Evolutionary conservation across 192 early-diverging fungal genomes (phyloP).

Genomic region (Dissophora globulifera): DNA sequence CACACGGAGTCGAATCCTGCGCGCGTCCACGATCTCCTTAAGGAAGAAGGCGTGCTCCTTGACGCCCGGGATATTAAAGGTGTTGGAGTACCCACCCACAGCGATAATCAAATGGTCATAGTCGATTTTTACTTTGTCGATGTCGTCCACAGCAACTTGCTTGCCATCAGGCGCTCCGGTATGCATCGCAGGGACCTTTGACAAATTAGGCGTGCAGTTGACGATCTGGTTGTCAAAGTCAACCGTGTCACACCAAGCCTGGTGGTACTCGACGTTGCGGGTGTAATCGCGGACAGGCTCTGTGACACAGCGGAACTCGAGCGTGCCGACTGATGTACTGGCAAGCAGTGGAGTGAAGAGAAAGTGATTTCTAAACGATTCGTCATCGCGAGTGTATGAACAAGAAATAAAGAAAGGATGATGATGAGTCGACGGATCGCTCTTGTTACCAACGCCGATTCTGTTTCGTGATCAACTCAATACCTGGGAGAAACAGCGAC

Average conservation of each 20-base stretch:
- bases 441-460: background rate
- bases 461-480: background rate
- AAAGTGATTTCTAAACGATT: constrained; percentile 75
- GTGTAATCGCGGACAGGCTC: constrained; percentile 78
- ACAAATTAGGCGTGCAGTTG: constrained; percentile 37
- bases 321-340: constrained; percentile 85
- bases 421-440: background rate
- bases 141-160: constrained; percentile 53
- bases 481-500: constrained; percentile 83
- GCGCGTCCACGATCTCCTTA: constrained; percentile 87
- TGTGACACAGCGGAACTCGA: constrained; percentile 87
- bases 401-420: background rate
- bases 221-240: constrained; percentile 30
- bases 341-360: constrained; percentile 90
- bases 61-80: constrained; percentile 87
- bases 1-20: constrained; percentile 81
- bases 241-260: constrained; percentile 68
- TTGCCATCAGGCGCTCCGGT: constrained; percentile 33
- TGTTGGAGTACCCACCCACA: constrained; percentile 84
- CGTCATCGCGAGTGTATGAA: background rate
- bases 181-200: constrained; percentile 16
- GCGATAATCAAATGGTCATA: constrained; percentile 89
- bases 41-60: constrained; percentile 86
- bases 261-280: constrained; percentile 70
- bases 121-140: constrained; percentile 60